Percentiles rank a stretch among this genome's conserved stretches.
These are phyloP conservation scores for Spergularia azorica DNA, from an alignment of 179 eudicot species.

Conservation along the genomic window DNA sequence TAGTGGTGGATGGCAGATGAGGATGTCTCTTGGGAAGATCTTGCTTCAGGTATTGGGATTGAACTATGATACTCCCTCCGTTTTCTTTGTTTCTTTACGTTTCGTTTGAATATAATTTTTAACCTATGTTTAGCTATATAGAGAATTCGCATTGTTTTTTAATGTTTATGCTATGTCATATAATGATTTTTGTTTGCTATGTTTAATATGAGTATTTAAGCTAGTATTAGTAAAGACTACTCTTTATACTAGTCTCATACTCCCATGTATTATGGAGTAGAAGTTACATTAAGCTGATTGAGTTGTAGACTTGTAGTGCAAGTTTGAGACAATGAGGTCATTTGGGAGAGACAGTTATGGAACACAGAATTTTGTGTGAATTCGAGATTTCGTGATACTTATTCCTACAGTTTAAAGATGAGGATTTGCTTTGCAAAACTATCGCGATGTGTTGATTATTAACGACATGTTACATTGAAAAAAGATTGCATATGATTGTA, in stretches of 20 bases:
- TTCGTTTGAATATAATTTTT: no score
- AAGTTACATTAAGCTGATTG: background rate
- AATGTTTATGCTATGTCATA: background rate
- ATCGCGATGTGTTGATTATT: no score
- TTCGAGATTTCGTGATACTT: background rate
- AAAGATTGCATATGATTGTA: background rate
- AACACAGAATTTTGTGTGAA: background rate
- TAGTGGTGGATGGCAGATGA: conserved; percentile 99
- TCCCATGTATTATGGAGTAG: no score
- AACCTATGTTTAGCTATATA: background rate
- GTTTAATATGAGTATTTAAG: background rate
- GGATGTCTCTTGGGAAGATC: conserved; percentile 97
- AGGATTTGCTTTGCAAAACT: background rate
- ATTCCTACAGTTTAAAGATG: background rate
- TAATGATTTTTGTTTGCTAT: background rate
- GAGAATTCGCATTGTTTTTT: background rate
- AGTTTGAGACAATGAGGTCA: background rate
- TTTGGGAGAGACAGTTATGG: background rate
- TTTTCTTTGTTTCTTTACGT: no score
- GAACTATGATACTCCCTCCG: background rate
- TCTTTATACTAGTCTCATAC: no score
- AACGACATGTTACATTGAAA: no score
- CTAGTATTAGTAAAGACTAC: background rate
- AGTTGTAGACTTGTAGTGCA: background rate
- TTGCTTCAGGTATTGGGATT: conserved; percentile 77